Evolutionary conservation across 2,329 filamentous ascomycete genomes (phyloP), one percentile per base, ranked within the genome.

Genomic region (Eutypa lata): DNA sequence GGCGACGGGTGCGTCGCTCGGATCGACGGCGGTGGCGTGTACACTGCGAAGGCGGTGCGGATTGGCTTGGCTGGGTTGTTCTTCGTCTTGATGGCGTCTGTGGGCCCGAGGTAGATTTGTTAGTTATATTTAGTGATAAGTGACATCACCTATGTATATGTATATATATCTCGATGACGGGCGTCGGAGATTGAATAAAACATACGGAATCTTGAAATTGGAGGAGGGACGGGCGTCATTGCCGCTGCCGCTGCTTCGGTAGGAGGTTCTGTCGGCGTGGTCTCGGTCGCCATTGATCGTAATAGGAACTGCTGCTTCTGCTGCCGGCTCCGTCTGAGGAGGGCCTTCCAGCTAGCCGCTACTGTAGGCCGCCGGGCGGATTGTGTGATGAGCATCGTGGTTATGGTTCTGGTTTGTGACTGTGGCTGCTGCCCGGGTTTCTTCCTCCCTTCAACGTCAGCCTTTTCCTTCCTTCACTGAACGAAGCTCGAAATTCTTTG

Each of bases 321-420:
- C 56, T 78, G 78, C 57, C 83, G 76, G 46, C 79, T 72, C 65
- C 82, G 78, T 58, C 86, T 78, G 62, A 90, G 67, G 37, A 83
- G 73, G 28, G 82, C 76, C 72, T 88, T 89, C 68, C 89, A 83
- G 72, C 84, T 87, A 77, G 83, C 82, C 66, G n/a, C n/a, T 38
- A 89, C 72, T n/a, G n/a, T n/a, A 57, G 88, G 87, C 81, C 88
- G 84, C 73, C 82, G 73, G 65, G 79, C 65, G 55, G 80, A 72
- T 59, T 82, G 76, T 60, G 81, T 78, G 79, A 90, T 78, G 79
- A 90, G 91, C 77, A 79, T 83, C 58, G 52, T 60, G 7, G 59
- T 48, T 42, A 43, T 47, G 40, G 7, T 51, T 35, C 7, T 38
- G 35, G 35, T 6, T 38, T 6, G 35, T 38, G 6, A 10, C 10